phyloP scores from a whole-genome alignment of 805 yeast species.

The Starmerella tilneyi region DNA sequence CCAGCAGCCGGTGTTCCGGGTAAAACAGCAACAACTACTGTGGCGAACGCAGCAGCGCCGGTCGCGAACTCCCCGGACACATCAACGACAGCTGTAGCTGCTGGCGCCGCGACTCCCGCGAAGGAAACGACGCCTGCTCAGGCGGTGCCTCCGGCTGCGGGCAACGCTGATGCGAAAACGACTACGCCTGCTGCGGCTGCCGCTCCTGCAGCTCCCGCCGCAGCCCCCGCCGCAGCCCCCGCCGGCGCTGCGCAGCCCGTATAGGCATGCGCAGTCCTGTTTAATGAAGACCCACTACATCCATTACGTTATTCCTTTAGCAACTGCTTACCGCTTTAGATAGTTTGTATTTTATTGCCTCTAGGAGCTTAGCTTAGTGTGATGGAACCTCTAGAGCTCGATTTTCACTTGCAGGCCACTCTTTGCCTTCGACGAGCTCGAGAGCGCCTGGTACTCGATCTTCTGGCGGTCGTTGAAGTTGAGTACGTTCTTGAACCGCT shows the following conservation, averaged over 20 bases:
- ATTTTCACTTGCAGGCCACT: constrained; percentile 19
- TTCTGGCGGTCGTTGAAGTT: constrained; percentile 57
- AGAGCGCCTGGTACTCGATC: constrained; percentile 70
- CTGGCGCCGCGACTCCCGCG: too few species aligned
- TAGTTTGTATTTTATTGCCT: too few species aligned
- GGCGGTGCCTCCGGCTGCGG: constrained; percentile 4
- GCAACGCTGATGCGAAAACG: neutral
- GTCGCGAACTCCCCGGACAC: too few species aligned
- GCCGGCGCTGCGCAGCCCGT: constrained; percentile 3
- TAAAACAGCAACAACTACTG: constrained; percentile 7
- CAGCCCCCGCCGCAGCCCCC: constrained; percentile 1
- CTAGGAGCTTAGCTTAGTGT: too few species aligned
- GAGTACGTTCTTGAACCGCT: constrained; percentile 74
- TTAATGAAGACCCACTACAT: too few species aligned
- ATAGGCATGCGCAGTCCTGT: too few species aligned
- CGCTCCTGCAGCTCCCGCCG: constrained; percentile 3
- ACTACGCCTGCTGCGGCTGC: constrained; percentile 5
- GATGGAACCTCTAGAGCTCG: constrained; percentile 21
- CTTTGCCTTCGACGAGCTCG: constrained; percentile 24
- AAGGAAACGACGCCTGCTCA: too few species aligned
- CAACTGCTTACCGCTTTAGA: too few species aligned
- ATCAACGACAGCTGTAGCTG: too few species aligned
- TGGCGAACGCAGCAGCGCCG: constrained; percentile 5
- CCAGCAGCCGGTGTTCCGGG: constrained; percentile 6
- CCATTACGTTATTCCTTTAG: too few species aligned